Base-by-base conservation (phyloP, 495 filamentous ascomycete species). In the Neurospora cerealis region DNA sequence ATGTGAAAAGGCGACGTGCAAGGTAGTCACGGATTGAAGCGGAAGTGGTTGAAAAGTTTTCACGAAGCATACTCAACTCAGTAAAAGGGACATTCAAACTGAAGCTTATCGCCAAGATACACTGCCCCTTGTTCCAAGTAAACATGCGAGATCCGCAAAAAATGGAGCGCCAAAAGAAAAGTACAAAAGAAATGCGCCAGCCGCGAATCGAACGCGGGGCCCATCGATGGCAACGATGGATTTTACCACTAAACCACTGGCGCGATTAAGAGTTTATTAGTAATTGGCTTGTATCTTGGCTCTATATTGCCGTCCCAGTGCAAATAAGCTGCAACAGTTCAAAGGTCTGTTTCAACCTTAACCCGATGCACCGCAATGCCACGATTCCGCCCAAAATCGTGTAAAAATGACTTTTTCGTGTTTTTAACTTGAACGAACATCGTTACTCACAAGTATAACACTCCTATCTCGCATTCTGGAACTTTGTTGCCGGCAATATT, bases 171-270 rank as follows among this genome's bases (percentile, higher is more conserved):
- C 4, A 1, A 60, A 60, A 28, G 17, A 60, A 60, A 60, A 62
- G 9, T 4, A 24, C 24, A 75, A 72, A 75, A 75, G 71, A 76
- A 76, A 79, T 83, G 82, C 82, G 80, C 81, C 80, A 83, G 81
- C 82, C 82, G 82, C 80, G 83, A 84, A 84, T 84, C 83, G 83
- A 85, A 85, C 83, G 79, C 83, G 83, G 83, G 83, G 83, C 83
- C 82, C 83, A 84, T 85, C 83, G 83, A 85, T 85, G 83, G 83
- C 83, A 85, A 85, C 83, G 83, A 85, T 84, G 83, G 82, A 84
- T 85, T 85, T 84, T 85, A 85, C 83, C 83, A 85, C 83, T 85
- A 85, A 84, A 84, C 82, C 83, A 84, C 83, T 83, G 80, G 48
- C 48, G 48, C 48, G 21, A 15, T 2, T 5, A 1, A 48, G 5